A percentile compares a stretch with the other conserved stretches of the same genome.
These are phyloP conservation scores for Alternaria arborescens DNA, from an alignment of 2,329 filamentous ascomycete genomes.

Conservation along the genomic window DNA sequence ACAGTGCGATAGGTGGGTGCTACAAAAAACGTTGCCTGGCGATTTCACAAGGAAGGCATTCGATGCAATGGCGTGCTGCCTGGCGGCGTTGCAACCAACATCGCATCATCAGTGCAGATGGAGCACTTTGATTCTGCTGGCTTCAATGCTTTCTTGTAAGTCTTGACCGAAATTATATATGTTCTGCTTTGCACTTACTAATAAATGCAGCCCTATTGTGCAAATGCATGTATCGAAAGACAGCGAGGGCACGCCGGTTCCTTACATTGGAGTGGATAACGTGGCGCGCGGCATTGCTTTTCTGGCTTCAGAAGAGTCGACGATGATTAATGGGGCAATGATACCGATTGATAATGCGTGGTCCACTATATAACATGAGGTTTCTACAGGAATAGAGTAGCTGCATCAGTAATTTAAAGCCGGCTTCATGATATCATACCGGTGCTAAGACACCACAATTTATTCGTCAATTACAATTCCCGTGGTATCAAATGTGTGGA, in stretches of 20 bases:
- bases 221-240: slow-evolving; percentile 36
- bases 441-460: neutral
- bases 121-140: slow-evolving; percentile 32
- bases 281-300: slow-evolving; percentile 39
- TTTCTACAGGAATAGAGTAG: neutral
- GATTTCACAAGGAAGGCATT: slow-evolving; percentile 57
- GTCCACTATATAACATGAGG: slow-evolving; percentile 32
- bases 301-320: slow-evolving; percentile 36
- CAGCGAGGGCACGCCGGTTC: slow-evolving; percentile 30
- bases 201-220: slow-evolving; percentile 26
- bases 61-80: slow-evolving; percentile 59
- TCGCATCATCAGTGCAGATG: slow-evolving; percentile 35
- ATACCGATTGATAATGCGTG: slow-evolving; percentile 42
- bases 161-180: neutral
- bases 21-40: slow-evolving; percentile 59
- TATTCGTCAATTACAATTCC: neutral
- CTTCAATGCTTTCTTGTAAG: slow-evolving; percentile 34
- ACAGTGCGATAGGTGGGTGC: slow-evolving; percentile 49
- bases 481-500: neutral
- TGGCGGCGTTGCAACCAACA: slow-evolving; percentile 43
- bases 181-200: neutral
- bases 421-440: neutral
- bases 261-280: slow-evolving; percentile 30
- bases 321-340: slow-evolving; percentile 37
- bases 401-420: neutral